Evolutionary conservation across 1,139 yeast species (phyloP).

Genomic region (Hansenula sp.): DNA sequence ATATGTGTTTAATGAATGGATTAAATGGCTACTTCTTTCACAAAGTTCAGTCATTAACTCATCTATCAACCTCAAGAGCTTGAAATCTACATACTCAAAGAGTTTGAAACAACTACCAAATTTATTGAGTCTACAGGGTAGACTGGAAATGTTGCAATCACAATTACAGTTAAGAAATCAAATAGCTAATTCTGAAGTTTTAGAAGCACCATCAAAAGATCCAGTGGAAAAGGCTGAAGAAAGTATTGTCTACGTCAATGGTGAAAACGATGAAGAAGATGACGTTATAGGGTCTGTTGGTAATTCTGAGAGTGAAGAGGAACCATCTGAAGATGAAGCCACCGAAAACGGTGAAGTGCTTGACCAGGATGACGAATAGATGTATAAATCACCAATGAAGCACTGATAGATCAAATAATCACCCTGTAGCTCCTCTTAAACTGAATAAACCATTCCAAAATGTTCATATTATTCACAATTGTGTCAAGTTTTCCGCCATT

Average conservation of each 20-base stretch:
- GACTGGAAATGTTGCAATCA: conserved; percentile 69
- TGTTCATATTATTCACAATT: no score
- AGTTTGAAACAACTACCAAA: conserved; percentile 71
- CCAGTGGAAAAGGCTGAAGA: conserved; percentile 28
- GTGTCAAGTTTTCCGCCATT: neutral
- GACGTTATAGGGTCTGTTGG: conserved; percentile 21
- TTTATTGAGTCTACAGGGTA: conserved; percentile 79
- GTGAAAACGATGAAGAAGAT: conserved; percentile 47
- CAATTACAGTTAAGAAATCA: conserved; percentile 69
- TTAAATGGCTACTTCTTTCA: conserved; percentile 73
- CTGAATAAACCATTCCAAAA: no score
- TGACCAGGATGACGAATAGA: conserved; percentile 2
- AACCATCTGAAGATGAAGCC: neutral
- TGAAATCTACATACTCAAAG: conserved; percentile 59
- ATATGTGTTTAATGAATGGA: conserved; percentile 69
- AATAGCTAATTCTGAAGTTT: conserved; percentile 23
- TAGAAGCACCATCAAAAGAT: conserved; percentile 9
- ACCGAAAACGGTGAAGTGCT: neutral
- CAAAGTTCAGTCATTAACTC: conserved; percentile 67
- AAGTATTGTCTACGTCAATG: conserved; percentile 40
- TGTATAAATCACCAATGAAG: no score
- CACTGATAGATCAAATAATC: no score
- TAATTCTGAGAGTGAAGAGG: conserved; percentile 18
- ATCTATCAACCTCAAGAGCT: conserved; percentile 49
- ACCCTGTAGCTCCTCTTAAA: no score